Percentiles rank a stretch among this genome's conserved stretches.
Conservation (phyloP, 2,329 filamentous ascomycete species). For the Aureobasidium vineae region DNA sequence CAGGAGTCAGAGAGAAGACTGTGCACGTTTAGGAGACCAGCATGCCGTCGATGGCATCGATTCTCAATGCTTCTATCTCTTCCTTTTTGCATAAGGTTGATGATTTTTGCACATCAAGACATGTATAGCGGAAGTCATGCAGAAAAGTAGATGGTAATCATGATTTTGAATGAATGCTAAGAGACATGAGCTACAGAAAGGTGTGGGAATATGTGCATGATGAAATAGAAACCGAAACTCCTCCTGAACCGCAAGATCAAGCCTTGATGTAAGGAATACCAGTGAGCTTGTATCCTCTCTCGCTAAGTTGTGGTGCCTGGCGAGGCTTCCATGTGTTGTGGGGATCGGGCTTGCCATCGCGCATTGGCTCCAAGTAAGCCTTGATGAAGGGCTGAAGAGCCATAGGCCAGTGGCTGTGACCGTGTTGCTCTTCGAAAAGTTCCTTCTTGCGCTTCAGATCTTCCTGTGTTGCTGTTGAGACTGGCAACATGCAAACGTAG, state of each 20-base stretch:
- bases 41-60: too few relatives aligned
- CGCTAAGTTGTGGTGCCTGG: conserved; percentile 41
- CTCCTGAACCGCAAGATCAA: not conserved
- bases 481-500: conserved; percentile 34
- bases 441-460: conserved; percentile 26
- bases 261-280: conserved; percentile 42
- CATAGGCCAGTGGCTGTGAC: conserved; percentile 27
- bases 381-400: conserved; percentile 25
- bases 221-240: not conserved
- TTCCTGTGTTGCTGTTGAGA: conserved; percentile 22
- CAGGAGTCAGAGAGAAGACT: too few relatives aligned
- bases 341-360: conserved; percentile 34
- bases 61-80: too few relatives aligned
- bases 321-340: conserved; percentile 41
- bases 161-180: conserved; percentile 4
- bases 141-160: not conserved
- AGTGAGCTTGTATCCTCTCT: conserved; percentile 46
- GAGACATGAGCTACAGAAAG: not conserved
- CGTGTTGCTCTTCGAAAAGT: conserved; percentile 19
- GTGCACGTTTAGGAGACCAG: too few relatives aligned
- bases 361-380: conserved; percentile 27
- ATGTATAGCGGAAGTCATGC: too few relatives aligned
- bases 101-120: too few relatives aligned
- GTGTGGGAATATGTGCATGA: conserved; percentile 8
- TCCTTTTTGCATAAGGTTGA: too few relatives aligned